A percentile compares a stretch with the other conserved stretches of the same genome.
phyloP scores from a whole-genome alignment of 495 filamentous ascomycete genomes.

The Penicillium arizonense region DNA sequence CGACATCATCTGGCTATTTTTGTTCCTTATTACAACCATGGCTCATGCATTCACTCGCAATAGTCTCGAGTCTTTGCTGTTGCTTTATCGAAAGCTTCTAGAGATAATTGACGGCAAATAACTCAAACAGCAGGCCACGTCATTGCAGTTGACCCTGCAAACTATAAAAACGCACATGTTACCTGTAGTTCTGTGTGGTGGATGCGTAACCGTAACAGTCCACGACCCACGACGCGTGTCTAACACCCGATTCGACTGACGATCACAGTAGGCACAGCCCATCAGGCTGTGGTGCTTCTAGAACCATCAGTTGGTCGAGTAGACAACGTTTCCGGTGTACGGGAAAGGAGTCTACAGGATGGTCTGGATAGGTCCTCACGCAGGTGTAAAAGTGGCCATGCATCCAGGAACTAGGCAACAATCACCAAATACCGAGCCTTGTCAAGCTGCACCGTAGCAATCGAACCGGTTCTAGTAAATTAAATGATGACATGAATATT shows the following conservation, averaged over 20 bases:
- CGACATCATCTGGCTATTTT: slow-evolving; percentile 12
- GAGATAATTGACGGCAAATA: background rate
- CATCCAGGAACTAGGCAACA: background rate
- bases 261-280: slow-evolving; percentile 2
- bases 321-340: background rate
- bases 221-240: slow-evolving; percentile 14
- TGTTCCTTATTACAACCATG: slow-evolving; percentile 10
- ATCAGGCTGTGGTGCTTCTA: slow-evolving; percentile 9
- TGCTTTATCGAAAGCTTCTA: background rate
- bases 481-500: background rate
- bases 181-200: background rate
- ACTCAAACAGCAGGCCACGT: background rate
- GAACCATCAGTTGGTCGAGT: background rate
- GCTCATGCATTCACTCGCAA: background rate
- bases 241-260: slow-evolving; percentile 2
- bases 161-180: background rate
- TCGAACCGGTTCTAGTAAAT: background rate
- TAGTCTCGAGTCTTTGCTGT: background rate
- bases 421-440: background rate
- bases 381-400: background rate
- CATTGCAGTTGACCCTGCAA: background rate
- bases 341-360: background rate
- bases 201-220: slow-evolving; percentile 1
- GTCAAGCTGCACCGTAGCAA: background rate
- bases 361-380: background rate